Evolutionary conservation across 768 basidiomycete genomes (phyloP), one percentile per base, ranked within the genome.

Genomic region (Glaciozyma antarctica): DNA sequence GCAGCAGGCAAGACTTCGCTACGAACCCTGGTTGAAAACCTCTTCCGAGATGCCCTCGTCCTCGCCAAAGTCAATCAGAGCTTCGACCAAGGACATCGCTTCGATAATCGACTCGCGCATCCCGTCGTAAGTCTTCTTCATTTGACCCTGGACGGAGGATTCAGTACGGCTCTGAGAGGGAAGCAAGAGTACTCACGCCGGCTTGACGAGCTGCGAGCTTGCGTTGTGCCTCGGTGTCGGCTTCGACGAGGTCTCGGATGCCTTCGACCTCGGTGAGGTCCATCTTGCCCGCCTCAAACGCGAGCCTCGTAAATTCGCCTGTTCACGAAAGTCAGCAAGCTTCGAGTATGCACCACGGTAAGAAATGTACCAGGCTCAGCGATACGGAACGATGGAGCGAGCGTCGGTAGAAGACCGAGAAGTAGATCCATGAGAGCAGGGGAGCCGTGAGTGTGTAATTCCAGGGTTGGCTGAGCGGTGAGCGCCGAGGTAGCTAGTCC

Each of bases 61-160:
- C 77, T 95, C 91, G 9, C 89, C 89, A 76, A 93, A 95, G 75
- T 94, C 91, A 61, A 95, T 92, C 24, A 93, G 77, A 1, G 91
- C 92, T 76, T 95, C 92, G 6, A 90, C 80, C 67, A 85, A 81
- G 16, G 91, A 85, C 26, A 90, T 81, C 58, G 86, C 87, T 34
- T 82, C 79, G 28, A 94, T 82, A 22, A 89, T 85, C 17, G 83
- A 81, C 10, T 76, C 75, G 60, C 91, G 79, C 57, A 94, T 76
- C 7, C 80, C 73, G 56, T 88, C 85, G 66, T 87, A 86, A 58
- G 81, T 81, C 15, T 78, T 77, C 57, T 82, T 79, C 38, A 82
- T 81, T 22, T 77, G 74, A 45, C 91, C 91, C 88, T 92, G 68
- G 5, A 30, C 32, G 44, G 22, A 8, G 24, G 4, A 41, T 2